Percentiles rank a stretch among this genome's conserved stretches.
These are phyloP conservation scores for Camellia sinensis DNA, from an alignment of 148 eudicot species.

Conservation along the genomic window DNA sequence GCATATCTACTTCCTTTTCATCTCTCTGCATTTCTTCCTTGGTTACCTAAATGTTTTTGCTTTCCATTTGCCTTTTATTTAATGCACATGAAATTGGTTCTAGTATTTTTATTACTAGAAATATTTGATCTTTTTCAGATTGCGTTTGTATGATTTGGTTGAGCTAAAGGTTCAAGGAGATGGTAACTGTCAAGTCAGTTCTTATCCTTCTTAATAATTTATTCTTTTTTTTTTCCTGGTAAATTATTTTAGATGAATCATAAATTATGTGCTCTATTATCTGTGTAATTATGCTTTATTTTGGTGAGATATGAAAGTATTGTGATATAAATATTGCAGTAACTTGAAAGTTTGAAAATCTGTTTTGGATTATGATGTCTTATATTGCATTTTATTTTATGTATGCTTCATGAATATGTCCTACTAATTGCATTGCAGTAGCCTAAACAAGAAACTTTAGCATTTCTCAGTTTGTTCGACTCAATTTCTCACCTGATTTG, in stretches of 20 bases:
- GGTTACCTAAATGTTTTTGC: neutral
- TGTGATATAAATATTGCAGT: neutral
- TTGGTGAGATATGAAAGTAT: neutral
- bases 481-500: neutral
- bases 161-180: slow-evolving; percentile 65
- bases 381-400: neutral
- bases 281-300: neutral
- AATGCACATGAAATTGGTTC: neutral
- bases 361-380: neutral
- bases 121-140: slow-evolving; percentile 29
- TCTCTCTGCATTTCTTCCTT: slow-evolving; percentile 5
- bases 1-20: neutral
- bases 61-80: neutral
- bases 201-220: neutral
- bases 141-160: slow-evolving; percentile 50
- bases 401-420: neutral
- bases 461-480: neutral
- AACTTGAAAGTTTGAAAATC: neutral
- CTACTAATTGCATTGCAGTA: neutral
- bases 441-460: neutral
- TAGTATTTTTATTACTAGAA: neutral
- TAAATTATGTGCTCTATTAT: neutral
- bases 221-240: neutral
- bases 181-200: slow-evolving; percentile 65
- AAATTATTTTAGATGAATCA: neutral